phyloP scores from a whole-genome alignment of 2,329 filamentous ascomycete genomes.

The Fonsecaea monophora region DNA sequence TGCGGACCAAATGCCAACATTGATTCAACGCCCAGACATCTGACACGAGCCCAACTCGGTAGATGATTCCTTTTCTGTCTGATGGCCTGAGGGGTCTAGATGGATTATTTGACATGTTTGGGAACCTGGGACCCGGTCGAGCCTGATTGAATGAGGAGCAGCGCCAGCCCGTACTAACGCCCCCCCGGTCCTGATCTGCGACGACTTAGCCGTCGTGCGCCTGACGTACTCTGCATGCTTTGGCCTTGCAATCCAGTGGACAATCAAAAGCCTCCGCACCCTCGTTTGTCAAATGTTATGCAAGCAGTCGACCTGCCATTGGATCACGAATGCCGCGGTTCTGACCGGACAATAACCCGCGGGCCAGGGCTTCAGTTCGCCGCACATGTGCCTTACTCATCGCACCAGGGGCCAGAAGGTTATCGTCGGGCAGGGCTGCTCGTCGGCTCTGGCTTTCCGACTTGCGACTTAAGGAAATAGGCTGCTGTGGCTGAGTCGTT shows the following conservation, averaged over 20 bases:
- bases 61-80: conserved; percentile 15
- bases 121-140: background rate
- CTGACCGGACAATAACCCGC: background rate
- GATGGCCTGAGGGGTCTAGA: background rate
- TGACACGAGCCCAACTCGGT: conserved; percentile 14
- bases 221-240: conserved; percentile 28
- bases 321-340: conserved; percentile 11
- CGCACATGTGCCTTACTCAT: conserved; percentile 18
- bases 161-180: background rate
- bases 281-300: conserved; percentile 25
- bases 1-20: background rate
- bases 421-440: conserved; percentile 15
- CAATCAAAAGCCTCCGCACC: background rate
- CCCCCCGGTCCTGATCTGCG: conserved; percentile 11
- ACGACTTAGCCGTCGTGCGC: conserved; percentile 6
- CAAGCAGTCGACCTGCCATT: conserved; percentile 11
- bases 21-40: background rate
- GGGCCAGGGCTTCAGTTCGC: conserved; percentile 1
- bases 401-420: conserved; percentile 9
- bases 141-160: conserved; percentile 1
- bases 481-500: conserved; percentile 15
- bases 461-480: conserved; percentile 8
- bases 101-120: background rate
- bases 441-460: conserved; percentile 20
- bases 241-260: conserved; percentile 6